Evolutionary conservation across 176 grass and related monocot genomes (phyloP), one percentile per base, ranked within the genome.

Genomic region (bread wheat (Triticum aestivum)): DNA sequence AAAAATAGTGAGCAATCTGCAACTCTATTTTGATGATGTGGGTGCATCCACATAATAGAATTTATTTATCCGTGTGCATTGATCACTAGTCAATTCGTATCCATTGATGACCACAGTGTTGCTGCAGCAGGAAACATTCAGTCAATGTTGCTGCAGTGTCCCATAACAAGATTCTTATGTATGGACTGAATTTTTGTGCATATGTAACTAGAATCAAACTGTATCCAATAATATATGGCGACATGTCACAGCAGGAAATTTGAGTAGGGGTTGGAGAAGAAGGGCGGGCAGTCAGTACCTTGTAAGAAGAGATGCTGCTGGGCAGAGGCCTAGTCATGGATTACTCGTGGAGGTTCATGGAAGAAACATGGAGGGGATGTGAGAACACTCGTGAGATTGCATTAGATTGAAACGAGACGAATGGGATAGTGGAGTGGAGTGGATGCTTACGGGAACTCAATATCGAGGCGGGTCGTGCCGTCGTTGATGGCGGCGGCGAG

Each of bases 231-330:
- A 37, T 11, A 52, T 0, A 15, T 51, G 66, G 8, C 15, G 4
- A 18, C 66, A 69, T 37, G 18, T 12, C 11, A 21, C 33, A 42
- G 20, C 69, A 24, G 69, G 37, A 42, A 21, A 58, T 21, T 58
- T 58, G 54, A 27, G 27, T 1, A 27, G 27, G 9, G 18, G 1
- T 39, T 21, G 66, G 20, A 24, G 9, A 7, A 38, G 6, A 35
- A 41, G 47, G 52, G 24, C 11, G 39, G 37, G 11, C 4, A 0
- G 13, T 7, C 12, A 14, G 2, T 90, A 98, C 96, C 96, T 96
- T 98, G 75, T 98, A 98, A 18, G 94, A 93, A 11, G 94, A 98
- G 90, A 98, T 87, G 70, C 85, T 94, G 88, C 92, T 98, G 11
- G 93, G 92, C 90, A 98, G 75, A 80, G 93, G 94, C 87, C 97